Evolutionary conservation across 768 basidiomycete genomes (phyloP), one percentile per base, ranked within the genome.

Genomic region (Suillus weaverae): DNA sequence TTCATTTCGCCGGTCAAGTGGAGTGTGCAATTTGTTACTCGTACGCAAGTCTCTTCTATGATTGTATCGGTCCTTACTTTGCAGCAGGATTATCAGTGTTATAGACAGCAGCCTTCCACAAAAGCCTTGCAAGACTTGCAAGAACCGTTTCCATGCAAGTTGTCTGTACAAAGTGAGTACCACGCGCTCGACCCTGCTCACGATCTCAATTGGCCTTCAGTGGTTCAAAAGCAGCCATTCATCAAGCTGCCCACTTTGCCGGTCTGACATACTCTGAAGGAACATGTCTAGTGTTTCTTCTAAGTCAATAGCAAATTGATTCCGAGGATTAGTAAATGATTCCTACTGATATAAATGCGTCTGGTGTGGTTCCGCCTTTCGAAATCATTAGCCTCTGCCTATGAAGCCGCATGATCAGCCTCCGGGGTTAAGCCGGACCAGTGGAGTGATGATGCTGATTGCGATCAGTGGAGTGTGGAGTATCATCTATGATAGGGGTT

Each of bases 11-110:
- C 68, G 97, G 97, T 7, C 91, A 95, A 74, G 92, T 92, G 3
- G 95, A 97, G 70, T 99, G 97, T 76, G 94, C 97, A 1, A 98
- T 99, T 65, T 97, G 95, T 72, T 97, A 96, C 75, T 94, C 92
- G 90, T 95, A 90, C 74, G 63, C 10, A 30, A 62, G 0, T 33
- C 11, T 18, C 56, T 48, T 22, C 6, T 62, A 18, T 44, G 3
- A 9, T 43, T 6, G 72, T 8, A 13, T 64, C 22, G 0, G 18
- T 11, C 26, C 36, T 38, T 26, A 54, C 56, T 48, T 61, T 44
- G 51, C 8, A 66, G 10, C 76, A 96, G 94, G 5, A 93, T 98
- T 67, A 95, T 98, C 72, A 94, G 90, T 69, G 87, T 94, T 51
- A 90, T 88, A 78, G 97, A 99, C 72, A 89, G 90, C 1, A 89